phyloP scores from a whole-genome alignment of 202 grass and related monocot genomes.

The Eragrostis tef region DNA sequence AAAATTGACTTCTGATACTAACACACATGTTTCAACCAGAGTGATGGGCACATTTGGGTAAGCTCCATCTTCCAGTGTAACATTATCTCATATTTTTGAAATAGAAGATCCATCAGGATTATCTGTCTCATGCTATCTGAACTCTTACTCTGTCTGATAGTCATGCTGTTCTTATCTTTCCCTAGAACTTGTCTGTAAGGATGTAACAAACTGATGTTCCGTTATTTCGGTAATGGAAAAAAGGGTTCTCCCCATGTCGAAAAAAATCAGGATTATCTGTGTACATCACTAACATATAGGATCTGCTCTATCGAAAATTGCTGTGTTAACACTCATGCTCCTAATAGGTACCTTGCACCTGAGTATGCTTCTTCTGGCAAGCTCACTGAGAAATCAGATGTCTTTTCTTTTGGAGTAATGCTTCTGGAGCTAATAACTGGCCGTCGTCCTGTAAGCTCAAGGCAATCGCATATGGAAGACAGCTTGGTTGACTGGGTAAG shows the following conservation, averaged over 20 bases:
- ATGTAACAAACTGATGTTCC: too few relatives aligned
- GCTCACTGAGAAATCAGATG: slow-evolving; percentile 92
- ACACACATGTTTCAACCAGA: slow-evolving; percentile 86
- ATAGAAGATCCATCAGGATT: not conserved
- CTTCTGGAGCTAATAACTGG: slow-evolving; percentile 98
- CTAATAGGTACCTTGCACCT: slow-evolving; percentile 77
- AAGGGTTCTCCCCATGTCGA: too few relatives aligned
- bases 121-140: too few relatives aligned
- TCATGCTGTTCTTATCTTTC: too few relatives aligned
- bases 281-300: not conserved
- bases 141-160: too few relatives aligned
- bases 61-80: slow-evolving; percentile 27
- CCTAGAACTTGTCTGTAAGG: too few relatives aligned
- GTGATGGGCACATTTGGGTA: slow-evolving; percentile 97
- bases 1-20: slow-evolving; percentile 70
- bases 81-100: not conserved
- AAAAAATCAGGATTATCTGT: not conserved
- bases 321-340: slow-evolving; percentile 31
- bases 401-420: slow-evolving; percentile 92
- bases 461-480: slow-evolving; percentile 65
- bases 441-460: slow-evolving; percentile 71
- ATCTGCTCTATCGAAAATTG: slow-evolving; percentile 14
- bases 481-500: slow-evolving; percentile 95
- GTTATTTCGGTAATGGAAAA: too few relatives aligned
- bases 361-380: slow-evolving; percentile 83